Base-by-base conservation (phyloP, 495 filamentous ascomycete genomes). In the Xylaria telfairii region DNA sequence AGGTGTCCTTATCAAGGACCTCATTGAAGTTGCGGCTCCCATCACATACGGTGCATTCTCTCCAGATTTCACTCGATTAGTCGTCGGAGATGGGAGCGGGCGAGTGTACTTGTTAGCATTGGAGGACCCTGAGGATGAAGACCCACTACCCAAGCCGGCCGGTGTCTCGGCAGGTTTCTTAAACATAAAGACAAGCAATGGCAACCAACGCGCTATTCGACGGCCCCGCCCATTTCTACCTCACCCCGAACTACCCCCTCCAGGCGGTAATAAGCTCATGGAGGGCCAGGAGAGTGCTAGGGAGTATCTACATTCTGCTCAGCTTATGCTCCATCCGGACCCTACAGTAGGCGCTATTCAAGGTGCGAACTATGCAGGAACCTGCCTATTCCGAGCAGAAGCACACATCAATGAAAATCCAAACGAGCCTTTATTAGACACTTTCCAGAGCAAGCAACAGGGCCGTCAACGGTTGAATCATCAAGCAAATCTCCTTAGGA, bases 31-130 rank as follows among this genome's bases (percentile, higher is more conserved):
- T 8, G 75, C 83, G 1, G 85, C 83, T 0, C 87, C 87, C 0
- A 82, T 92, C 53, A 88, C 89, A 51, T 86, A 80, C 57, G 94
- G 92, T 12, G 86, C 90, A 3, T 95, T 95, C 69, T 93, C 90
- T 0, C 86, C 89, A 0, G 93, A 97, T 75, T 87, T 85, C 49
- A 86, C 88, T 0, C 89, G 89, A 61, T 82, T 97, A 1, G 80
- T 96, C 0, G 81, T 97, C 42, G 93, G 94, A 30, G 93, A 94
- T 78, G 89, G 89, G 13, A 90, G 87, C 39, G 93, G 93, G 30
- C 88, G 89, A 0, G 81, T 97, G 9, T 91, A 92, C 69, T 75
- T 96, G 0, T 78, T 97, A 0, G 63, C 41, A 32, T 62, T 71
- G 28, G 68, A 70, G 19, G 88, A 87, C 0, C 30, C 83, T n/a